Evolutionary conservation across 371 early-diverging fungal genomes (phyloP).

Genomic region (Apophysomyces elegans): DNA sequence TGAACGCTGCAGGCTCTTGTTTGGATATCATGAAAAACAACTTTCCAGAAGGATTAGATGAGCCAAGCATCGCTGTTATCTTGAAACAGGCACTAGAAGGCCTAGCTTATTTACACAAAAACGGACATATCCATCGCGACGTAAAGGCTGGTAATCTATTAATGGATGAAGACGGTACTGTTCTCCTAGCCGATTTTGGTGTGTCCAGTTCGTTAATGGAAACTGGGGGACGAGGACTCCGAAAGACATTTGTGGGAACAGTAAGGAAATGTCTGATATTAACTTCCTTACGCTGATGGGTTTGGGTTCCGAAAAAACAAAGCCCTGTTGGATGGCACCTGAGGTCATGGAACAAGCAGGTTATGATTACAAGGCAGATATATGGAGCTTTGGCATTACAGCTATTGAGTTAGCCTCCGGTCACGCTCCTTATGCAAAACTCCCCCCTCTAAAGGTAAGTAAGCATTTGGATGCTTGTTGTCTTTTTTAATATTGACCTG

Average conservation of each 20-base stretch:
- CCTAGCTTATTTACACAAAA: constrained; percentile 83
- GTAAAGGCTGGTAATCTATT: constrained; percentile 90
- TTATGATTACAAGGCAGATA: constrained; percentile 85
- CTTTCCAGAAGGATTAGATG: constrained; percentile 84
- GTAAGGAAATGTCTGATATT: constrained; percentile 21
- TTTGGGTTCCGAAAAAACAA: not conserved
- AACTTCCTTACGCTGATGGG: not conserved
- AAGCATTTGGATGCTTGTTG: not conserved
- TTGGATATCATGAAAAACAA: constrained; percentile 86
- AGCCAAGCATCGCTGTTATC: constrained; percentile 80
- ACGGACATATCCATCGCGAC: constrained; percentile 90
- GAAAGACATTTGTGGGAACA: constrained; percentile 76
- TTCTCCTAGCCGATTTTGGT: constrained; percentile 89
- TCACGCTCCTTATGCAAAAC: constrained; percentile 87
- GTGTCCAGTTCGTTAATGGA: constrained; percentile 82
- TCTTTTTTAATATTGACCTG: not conserved
- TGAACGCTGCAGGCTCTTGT: constrained; percentile 59
- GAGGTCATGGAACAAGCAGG: constrained; percentile 69
- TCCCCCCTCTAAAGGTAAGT: constrained; percentile 74
- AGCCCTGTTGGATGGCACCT: constrained; percentile 87
- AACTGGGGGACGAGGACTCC: constrained; percentile 63
- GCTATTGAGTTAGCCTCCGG: constrained; percentile 83
- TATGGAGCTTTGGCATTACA: constrained; percentile 89
- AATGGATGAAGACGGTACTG: constrained; percentile 80
- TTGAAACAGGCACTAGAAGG: constrained; percentile 85